Evolutionary conservation across 306 rosid genomes (phyloP).

Genomic region (Sicyos baderoa): DNA sequence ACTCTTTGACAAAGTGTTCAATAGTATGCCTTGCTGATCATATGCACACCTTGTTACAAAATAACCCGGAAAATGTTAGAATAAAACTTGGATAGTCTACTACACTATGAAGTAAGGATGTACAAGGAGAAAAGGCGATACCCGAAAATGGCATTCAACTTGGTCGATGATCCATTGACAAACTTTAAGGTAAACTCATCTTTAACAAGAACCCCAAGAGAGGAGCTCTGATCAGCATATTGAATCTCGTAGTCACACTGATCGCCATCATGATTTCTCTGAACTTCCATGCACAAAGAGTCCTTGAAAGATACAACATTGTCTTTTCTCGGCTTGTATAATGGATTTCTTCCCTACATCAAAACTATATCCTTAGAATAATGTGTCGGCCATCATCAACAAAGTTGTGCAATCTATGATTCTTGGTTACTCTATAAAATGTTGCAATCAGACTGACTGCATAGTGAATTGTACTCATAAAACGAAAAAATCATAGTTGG

Average conservation of each 20-base stretch:
- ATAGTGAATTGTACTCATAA: background rate
- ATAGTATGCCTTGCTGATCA: conserved; percentile 70
- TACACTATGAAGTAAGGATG: background rate
- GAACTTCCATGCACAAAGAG: conserved; percentile 51
- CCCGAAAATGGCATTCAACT: conserved; percentile 54
- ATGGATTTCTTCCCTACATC: conserved; percentile 61
- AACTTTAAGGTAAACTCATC: conserved; percentile 47
- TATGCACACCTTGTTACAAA: conserved; percentile 58
- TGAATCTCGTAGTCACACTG: conserved; percentile 73
- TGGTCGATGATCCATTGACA: conserved; percentile 52
- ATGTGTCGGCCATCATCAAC: background rate
- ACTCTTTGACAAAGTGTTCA: conserved; percentile 52
- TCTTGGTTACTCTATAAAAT: background rate
- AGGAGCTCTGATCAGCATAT: conserved; percentile 74
- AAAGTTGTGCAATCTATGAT: background rate
- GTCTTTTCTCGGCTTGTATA: conserved; percentile 23
- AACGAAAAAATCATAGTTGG: background rate
- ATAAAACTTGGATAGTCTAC: conserved; percentile 12
- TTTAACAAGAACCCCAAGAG: conserved; percentile 66
- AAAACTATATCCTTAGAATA: conserved; percentile 23
- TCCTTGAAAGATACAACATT: conserved; percentile 39
- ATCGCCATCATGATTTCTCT: conserved; percentile 35
- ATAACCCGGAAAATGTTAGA: conserved; percentile 22
- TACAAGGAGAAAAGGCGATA: conserved; percentile 17
- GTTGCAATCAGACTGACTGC: background rate